Evolutionary conservation across 208 protist species (phyloP).

Genomic region (Jaenimonas drosophilae): DNA sequence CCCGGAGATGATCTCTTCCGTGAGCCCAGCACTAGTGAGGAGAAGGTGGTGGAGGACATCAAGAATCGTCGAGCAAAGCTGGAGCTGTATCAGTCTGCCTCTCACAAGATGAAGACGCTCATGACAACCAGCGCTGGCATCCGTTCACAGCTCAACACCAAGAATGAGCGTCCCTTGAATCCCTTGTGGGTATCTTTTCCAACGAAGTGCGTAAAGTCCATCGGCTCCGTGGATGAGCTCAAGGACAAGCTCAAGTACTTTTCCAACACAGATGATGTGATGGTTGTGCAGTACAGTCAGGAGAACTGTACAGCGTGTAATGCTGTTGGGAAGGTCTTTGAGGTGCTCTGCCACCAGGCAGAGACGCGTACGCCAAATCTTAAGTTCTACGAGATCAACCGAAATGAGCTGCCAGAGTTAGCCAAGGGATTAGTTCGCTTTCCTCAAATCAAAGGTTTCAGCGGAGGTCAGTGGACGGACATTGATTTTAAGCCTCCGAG

Average conservation of each 20-base stretch:
- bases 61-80: slow-evolving; percentile 33
- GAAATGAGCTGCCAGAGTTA: slow-evolving; percentile 50
- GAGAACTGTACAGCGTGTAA: slow-evolving; percentile 80
- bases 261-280: slow-evolving; percentile 54
- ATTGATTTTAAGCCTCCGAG: slow-evolving; percentile 77
- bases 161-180: slow-evolving; percentile 41
- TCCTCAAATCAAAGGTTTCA: slow-evolving; percentile 81
- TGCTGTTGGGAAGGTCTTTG: slow-evolving; percentile 67
- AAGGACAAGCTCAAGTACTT: slow-evolving; percentile 72
- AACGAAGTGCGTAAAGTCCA: slow-evolving; percentile 46
- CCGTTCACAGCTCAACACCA: slow-evolving; percentile 32
- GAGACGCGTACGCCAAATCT: slow-evolving; percentile 31
- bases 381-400: slow-evolving; percentile 72
- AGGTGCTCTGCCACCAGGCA: slow-evolving; percentile 69
- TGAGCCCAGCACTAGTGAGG: slow-evolving; percentile 11
- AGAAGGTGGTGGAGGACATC: slow-evolving; percentile 31
- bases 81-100: slow-evolving; percentile 69
- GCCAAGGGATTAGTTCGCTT: slow-evolving; percentile 62
- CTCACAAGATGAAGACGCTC: slow-evolving; percentile 74
- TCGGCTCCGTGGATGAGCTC: slow-evolving; percentile 58
- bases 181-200: slow-evolving; percentile 70
- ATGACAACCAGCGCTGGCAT: slow-evolving; percentile 74
- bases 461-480: slow-evolving; percentile 70
- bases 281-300: slow-evolving; percentile 80
- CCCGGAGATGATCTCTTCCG: slow-evolving; percentile 13